phyloP scores from a whole-genome alignment of 2,329 filamentous ascomycete genomes.

The Monosporascus sp. region DNA sequence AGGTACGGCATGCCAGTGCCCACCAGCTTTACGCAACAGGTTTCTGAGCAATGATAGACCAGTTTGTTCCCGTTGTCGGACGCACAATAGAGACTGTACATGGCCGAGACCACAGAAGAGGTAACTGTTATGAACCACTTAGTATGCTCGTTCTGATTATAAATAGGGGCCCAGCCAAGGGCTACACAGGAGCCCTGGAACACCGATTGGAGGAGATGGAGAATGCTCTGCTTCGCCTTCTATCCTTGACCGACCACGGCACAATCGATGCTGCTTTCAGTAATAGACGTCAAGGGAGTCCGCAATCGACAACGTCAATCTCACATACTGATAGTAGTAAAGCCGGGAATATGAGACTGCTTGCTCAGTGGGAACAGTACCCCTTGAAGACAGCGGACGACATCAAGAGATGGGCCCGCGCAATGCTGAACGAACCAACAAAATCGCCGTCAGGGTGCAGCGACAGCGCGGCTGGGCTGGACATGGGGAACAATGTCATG shows the following conservation, averaged over 20 bases:
- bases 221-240: slow-evolving; percentile 30
- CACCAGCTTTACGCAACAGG: too few species aligned
- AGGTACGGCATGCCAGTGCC: slow-evolving; percentile 22
- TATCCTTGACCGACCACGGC: slow-evolving; percentile 27
- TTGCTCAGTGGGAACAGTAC: slow-evolving; percentile 3
- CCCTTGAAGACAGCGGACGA: slow-evolving; percentile 1
- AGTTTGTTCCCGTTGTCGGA: slow-evolving; percentile 29
- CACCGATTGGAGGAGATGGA: slow-evolving; percentile 37
- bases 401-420: background rate
- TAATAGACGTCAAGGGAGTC: background rate
- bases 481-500: background rate
- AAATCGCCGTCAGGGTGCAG: background rate
- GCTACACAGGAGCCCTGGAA: slow-evolving; percentile 39
- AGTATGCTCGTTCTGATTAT: slow-evolving; percentile 1
- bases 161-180: slow-evolving; percentile 40
- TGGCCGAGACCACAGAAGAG: slow-evolving; percentile 34
- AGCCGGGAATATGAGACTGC: background rate
- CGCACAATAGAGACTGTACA: slow-evolving; percentile 27
- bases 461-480: background rate
- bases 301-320: background rate
- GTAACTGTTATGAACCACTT: slow-evolving; percentile 11
- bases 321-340: background rate
- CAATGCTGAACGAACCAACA: background rate
- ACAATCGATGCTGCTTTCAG: background rate
- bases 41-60: slow-evolving; percentile 25